Conservation (phyloP, 345 rosid genomes). For the Brassica incana region DNA sequence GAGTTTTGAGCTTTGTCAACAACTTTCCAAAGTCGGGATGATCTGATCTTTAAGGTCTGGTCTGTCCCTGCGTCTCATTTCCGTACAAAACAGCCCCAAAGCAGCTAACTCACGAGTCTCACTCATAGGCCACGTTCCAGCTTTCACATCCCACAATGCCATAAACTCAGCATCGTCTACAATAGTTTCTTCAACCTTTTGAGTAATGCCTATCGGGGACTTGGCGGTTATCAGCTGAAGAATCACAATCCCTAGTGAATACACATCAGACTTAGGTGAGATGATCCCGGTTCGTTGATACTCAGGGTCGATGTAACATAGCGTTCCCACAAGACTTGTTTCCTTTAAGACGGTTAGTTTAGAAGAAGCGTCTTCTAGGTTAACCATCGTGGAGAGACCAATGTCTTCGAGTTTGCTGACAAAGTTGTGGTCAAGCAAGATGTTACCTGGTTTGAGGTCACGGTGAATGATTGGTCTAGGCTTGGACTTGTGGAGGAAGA, state of each 20-base stretch:
- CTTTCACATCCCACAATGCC: constrained; percentile 58
- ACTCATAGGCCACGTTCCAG: constrained; percentile 77
- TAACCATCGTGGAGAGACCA: constrained; percentile 69
- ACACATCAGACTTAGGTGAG: constrained; percentile 76
- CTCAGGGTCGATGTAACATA: constrained; percentile 89
- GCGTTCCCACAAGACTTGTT: constrained; percentile 77
- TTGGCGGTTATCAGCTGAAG: constrained; percentile 78
- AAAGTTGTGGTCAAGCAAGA: constrained; percentile 71
- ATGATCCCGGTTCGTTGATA: constrained; percentile 77
- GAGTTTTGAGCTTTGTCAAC: constrained; percentile 45
- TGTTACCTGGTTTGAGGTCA: constrained; percentile 88
- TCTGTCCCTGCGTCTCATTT: constrained; percentile 36
- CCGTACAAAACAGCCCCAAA: constrained; percentile 73
- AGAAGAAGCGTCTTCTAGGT: constrained; percentile 47
- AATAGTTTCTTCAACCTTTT: constrained; percentile 65
- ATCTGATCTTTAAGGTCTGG: constrained; percentile 34
- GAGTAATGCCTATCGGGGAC: constrained; percentile 69
- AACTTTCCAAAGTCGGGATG: constrained; percentile 63
- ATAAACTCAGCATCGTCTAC: constrained; percentile 43
- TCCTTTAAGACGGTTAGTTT: constrained; percentile 46
- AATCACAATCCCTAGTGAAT: constrained; percentile 78
- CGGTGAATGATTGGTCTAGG: constrained; percentile 84
- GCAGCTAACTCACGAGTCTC: constrained; percentile 71
- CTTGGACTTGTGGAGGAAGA: constrained; percentile 74
- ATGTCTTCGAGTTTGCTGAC: constrained; percentile 93